Percentiles rank a stretch among this genome's conserved stretches.
Evolutionary conservation across 345 rosid genomes (phyloP).

Genomic region (Populus ilicifolia): DNA sequence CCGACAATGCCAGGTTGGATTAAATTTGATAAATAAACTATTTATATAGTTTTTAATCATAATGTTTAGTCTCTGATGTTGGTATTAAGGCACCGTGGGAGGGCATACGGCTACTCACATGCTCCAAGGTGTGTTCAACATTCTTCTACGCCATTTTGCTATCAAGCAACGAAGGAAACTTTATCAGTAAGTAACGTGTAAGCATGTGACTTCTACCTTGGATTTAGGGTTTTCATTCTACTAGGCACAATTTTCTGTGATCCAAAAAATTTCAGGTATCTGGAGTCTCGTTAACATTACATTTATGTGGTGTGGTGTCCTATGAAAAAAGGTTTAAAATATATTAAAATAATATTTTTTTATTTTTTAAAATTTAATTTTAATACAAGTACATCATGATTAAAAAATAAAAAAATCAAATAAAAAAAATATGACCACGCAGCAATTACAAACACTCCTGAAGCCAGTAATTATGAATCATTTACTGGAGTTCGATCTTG

Average conservation of each 20-base stretch:
- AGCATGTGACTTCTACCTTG: slow-evolving; percentile 39
- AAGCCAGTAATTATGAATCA: neutral
- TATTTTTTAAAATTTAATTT: no score
- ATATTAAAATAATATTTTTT: no score
- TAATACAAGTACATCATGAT: no score
- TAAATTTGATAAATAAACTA: neutral
- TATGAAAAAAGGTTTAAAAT: no score
- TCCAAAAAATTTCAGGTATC: slow-evolving; percentile 10
- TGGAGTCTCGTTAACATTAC: neutral
- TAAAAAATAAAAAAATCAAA: no score
- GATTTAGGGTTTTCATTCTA: slow-evolving; percentile 16
- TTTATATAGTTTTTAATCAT: neutral
- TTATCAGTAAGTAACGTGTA: slow-evolving; percentile 19
- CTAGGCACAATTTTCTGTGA: slow-evolving; percentile 16
- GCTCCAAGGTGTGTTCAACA: slow-evolving; percentile 22
- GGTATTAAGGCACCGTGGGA: slow-evolving; percentile 18
- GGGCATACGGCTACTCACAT: slow-evolving; percentile 30
- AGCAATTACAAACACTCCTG: no score
- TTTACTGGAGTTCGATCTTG: neutral
- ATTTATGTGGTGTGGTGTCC: neutral
- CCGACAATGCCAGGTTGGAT: slow-evolving; percentile 7
- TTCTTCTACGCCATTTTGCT: slow-evolving; percentile 22
- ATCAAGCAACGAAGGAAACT: neutral
- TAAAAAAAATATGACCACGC: no score
- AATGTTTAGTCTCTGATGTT: neutral